These are phyloP conservation scores for Obelidium mucronatum DNA, from an alignment of 192 early-diverging fungal genomes.

Conservation along the genomic window DNA sequence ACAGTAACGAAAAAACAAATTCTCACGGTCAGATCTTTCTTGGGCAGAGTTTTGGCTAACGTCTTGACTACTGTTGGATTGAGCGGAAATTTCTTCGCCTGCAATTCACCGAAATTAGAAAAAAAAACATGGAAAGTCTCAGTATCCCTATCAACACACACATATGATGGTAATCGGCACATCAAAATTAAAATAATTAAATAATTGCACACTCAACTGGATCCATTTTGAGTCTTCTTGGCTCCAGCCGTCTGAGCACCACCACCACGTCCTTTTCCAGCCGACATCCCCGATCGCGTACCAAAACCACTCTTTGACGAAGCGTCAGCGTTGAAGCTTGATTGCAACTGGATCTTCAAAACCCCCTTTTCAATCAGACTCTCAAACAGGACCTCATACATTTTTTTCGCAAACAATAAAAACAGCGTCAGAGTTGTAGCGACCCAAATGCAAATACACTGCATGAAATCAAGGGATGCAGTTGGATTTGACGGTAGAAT, in stretches of 20 bases:
- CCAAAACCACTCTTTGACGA: neutral
- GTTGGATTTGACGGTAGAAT: constrained; percentile 14
- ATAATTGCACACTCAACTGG: no score
- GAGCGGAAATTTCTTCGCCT: no score
- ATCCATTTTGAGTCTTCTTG: neutral
- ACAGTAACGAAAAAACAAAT: no score
- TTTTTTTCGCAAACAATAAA: neutral
- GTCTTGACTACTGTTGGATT: no score
- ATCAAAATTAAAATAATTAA: no score
- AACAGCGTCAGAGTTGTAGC: neutral
- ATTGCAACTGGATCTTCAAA: neutral
- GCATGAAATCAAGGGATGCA: neutral
- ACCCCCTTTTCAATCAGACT: neutral
- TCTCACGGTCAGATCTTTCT: no score
- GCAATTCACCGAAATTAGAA: no score
- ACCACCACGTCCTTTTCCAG: neutral
- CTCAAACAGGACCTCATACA: constrained; percentile 10
- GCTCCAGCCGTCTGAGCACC: neutral
- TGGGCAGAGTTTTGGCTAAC: no score
- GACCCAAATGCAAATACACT: constrained; percentile 2
- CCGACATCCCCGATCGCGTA: neutral
- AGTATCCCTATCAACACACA: no score
- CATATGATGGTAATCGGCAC: neutral
- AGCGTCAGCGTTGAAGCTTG: neutral
- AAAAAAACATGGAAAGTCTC: no score